A percentile compares a stretch with the other conserved stretches of the same genome.
phyloP scores from a whole-genome alignment of 2,329 filamentous ascomycete species.

The Macrophomina tecta region DNA sequence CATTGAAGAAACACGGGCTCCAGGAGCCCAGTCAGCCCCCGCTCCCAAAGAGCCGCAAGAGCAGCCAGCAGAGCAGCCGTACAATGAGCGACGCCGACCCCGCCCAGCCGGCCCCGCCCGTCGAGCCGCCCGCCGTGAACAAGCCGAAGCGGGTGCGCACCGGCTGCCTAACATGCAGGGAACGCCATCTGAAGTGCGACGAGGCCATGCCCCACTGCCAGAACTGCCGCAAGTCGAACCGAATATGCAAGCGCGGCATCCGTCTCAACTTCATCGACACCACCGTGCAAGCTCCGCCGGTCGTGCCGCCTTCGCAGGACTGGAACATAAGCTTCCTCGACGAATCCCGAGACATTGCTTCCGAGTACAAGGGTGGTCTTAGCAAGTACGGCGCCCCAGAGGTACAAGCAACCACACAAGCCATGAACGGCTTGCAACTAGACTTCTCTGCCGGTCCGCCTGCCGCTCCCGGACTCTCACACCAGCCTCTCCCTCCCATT shows the following conservation, averaged over 20 bases:
- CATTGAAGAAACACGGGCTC: conserved; percentile 28
- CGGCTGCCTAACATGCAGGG: conserved; percentile 87
- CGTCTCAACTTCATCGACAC: conserved; percentile 92
- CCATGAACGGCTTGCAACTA: conserved; percentile 40
- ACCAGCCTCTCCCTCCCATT: conserved; percentile 58
- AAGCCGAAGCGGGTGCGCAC: conserved; percentile 89
- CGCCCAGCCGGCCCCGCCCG: conserved; percentile 27
- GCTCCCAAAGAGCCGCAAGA: conserved; percentile 10
- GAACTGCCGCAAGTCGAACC: conserved; percentile 88
- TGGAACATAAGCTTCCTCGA: conserved; percentile 82
- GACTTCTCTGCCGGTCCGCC: conserved; percentile 36
- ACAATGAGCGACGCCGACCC: conserved; percentile 32
- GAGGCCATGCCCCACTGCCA: conserved; percentile 70
- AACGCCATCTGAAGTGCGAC: conserved; percentile 90
- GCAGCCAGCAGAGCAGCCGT: conserved; percentile 11
- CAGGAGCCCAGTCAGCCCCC: background rate
- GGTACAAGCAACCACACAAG: conserved; percentile 30
- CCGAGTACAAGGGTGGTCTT: conserved; percentile 82
- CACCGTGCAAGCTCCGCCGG: conserved; percentile 71
- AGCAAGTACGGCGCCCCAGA: conserved; percentile 70
- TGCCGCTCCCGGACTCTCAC: conserved; percentile 44
- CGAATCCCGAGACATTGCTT: conserved; percentile 87
- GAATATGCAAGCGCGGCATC: conserved; percentile 84
- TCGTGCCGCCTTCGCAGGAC: conserved; percentile 65
- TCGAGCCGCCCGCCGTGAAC: conserved; percentile 39